Percentiles rank a stretch among this genome's conserved stretches.
phyloP scores from a whole-genome alignment of 2,329 filamentous ascomycete genomes.

The Zarea fungicola region DNA sequence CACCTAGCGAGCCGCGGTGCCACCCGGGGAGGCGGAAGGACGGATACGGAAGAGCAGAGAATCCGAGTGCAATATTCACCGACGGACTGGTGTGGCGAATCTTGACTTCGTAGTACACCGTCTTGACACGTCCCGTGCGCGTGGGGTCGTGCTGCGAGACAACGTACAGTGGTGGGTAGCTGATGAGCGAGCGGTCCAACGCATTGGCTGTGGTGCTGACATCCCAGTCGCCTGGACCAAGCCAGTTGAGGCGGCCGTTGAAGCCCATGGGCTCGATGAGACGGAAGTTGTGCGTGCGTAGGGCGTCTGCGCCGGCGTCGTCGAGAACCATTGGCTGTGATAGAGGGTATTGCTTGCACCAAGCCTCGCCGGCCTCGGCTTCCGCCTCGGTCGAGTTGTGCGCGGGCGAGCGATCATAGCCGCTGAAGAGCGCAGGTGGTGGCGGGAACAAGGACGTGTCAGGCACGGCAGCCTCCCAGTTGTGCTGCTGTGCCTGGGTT shows the following conservation, averaged over 20 bases:
- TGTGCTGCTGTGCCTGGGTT: conserved; percentile 45
- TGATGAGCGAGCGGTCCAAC: conserved; percentile 59
- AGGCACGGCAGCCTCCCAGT: conserved; percentile 66
- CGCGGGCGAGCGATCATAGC: conserved; percentile 59
- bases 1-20: conserved; percentile 68
- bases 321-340: conserved; percentile 47
- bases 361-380: conserved; percentile 58
- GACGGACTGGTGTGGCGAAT: conserved; percentile 44
- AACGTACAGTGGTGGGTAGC: conserved; percentile 64
- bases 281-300: conserved; percentile 47
- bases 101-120: conserved; percentile 68
- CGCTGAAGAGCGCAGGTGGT: conserved; percentile 61
- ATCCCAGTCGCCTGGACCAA: conserved; percentile 48
- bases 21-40: conserved; percentile 73
- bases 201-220: conserved; percentile 37
- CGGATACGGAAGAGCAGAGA: conserved; percentile 69
- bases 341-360: conserved; percentile 59
- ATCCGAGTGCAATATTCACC: conserved; percentile 60
- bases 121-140: conserved; percentile 35
- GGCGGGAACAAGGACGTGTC: conserved; percentile 69
- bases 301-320: conserved; percentile 39
- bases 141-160: conserved; percentile 54
- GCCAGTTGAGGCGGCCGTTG: conserved; percentile 40
- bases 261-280: conserved; percentile 48
- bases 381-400: conserved; percentile 64